These are phyloP conservation scores for Verticillium alfalfae DNA, from an alignment of 2,329 filamentous ascomycete species.

Conservation along the genomic window DNA sequence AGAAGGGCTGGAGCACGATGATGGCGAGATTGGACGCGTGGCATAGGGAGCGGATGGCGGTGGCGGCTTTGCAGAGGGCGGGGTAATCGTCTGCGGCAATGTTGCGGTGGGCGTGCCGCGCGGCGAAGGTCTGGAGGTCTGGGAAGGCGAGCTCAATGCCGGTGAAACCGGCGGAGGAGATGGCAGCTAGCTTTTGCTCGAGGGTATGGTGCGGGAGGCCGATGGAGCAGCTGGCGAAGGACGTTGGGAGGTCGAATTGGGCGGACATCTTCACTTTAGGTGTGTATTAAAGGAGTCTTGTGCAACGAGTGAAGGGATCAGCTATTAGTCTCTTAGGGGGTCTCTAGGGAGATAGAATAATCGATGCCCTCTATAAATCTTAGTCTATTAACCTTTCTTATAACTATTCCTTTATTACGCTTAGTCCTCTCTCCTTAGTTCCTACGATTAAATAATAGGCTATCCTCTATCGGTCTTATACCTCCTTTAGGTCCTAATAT, in stretches of 20 bases:
- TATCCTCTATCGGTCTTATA: no score
- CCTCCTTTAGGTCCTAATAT: no score
- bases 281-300: no score
- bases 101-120: slow-evolving; percentile 38
- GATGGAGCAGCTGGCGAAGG: slow-evolving; percentile 53
- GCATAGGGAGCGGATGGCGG: slow-evolving; percentile 48
- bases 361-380: no score
- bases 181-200: slow-evolving; percentile 54
- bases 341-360: no score
- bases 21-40: slow-evolving; percentile 50
- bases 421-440: no score
- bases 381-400: no score
- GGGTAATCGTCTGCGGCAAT: slow-evolving; percentile 55
- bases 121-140: slow-evolving; percentile 61
- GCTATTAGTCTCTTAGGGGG: no score
- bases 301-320: no score
- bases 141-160: slow-evolving; percentile 72
- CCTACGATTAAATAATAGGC: no score
- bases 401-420: no score
- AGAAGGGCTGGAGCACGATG: slow-evolving; percentile 70
- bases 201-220: slow-evolving; percentile 38
- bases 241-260: slow-evolving; percentile 12
- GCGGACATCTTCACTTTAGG: neutral
- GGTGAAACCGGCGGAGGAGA: slow-evolving; percentile 59
- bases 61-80: slow-evolving; percentile 47